phyloP scores from a whole-genome alignment of 768 basidiomycete genomes.

The Candolleomyces efflorescens region DNA sequence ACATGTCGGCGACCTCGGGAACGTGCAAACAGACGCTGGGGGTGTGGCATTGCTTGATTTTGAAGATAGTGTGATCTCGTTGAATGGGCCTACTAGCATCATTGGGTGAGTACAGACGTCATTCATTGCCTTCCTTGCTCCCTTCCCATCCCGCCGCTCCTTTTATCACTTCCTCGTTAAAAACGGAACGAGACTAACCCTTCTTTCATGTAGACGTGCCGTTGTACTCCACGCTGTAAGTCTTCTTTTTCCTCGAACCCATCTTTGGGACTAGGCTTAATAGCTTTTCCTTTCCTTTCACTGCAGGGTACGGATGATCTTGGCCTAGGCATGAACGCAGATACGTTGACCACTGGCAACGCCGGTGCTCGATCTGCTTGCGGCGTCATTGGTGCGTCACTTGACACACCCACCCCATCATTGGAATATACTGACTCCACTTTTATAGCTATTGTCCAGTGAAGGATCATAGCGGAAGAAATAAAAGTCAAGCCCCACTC shows the following conservation, averaged over 20 bases:
- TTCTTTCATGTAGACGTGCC: conserved; percentile 42
- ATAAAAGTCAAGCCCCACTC: too few relatives aligned
- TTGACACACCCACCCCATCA: background rate
- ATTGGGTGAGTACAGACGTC: conserved; percentile 37
- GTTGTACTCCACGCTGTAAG: conserved; percentile 57
- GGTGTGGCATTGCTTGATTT: conserved; percentile 50
- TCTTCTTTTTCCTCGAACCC: too few relatives aligned
- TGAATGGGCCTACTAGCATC: conserved; percentile 63
- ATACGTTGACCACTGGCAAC: conserved; percentile 74
- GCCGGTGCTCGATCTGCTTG: conserved; percentile 72
- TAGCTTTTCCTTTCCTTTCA: too few relatives aligned
- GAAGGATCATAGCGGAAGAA: too few relatives aligned
- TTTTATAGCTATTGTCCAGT: too few relatives aligned
- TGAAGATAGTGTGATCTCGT: conserved; percentile 59
- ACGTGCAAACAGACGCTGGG: conserved; percentile 53
- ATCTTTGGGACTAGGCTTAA: too few relatives aligned
- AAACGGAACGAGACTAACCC: background rate
- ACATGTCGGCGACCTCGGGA: conserved; percentile 76
- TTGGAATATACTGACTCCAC: too few relatives aligned
- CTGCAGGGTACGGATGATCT: conserved; percentile 70
- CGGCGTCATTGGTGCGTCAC: conserved; percentile 61
- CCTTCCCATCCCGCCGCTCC: too few relatives aligned
- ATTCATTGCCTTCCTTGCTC: background rate
- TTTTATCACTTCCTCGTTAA: background rate
- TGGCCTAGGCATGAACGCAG: conserved; percentile 58